Base-by-base conservation (phyloP, 495 filamentous ascomycete species). In the Trichoderma parareesei region DNA sequence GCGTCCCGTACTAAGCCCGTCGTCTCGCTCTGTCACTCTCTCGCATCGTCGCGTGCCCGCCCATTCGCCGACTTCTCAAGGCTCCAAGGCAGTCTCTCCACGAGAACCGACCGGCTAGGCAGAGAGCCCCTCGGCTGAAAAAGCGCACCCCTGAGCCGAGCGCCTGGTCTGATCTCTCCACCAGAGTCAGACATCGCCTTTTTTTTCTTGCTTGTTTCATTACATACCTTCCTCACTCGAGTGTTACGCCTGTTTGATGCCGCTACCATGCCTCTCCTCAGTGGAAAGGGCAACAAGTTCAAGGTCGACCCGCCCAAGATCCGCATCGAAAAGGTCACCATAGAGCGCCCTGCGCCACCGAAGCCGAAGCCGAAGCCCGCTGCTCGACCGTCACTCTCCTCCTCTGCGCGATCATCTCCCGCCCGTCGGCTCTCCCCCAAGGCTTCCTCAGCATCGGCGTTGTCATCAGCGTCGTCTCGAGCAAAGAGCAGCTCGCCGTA, bases 401-500 rank as follows among this genome's bases (percentile, higher is more conserved):
- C 61, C 61, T 59, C 61, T 16, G 38, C 42, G 33, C 42, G 67
- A 62, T 38, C 40, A 57, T 55, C 43, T 4, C 33, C 49, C 5
- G 44, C 33, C 7, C 44, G 53, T 18, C 27, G 33, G 55, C n/a
- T 48, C 63, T 72, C 70, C 8, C 69, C 71, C 33, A 70, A 70
- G 40, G 53, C 53, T 11, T 9, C 53, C 27, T 35, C 27, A 10
- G 20, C 53, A 10, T 57, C 53, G 5, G 27, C 27, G 18, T 20
- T 27, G 5, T 55, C 48, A 11, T 48, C 71, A 40, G 68, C 65
- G 37, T 59, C 70, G 27, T 65, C 68, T 60, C 71, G 71, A 20
- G 65, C 68, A 9, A 72, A 72, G 62, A 76, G 74, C 72, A 63
- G 68, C 59, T 76, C 74, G 60, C 74, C 74, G 1, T 74, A 74